These are phyloP conservation scores for Cutaneotrichosporon sp. DNA, from an alignment of 1,284 basidiomycete genomes.

Conservation along the genomic window DNA sequence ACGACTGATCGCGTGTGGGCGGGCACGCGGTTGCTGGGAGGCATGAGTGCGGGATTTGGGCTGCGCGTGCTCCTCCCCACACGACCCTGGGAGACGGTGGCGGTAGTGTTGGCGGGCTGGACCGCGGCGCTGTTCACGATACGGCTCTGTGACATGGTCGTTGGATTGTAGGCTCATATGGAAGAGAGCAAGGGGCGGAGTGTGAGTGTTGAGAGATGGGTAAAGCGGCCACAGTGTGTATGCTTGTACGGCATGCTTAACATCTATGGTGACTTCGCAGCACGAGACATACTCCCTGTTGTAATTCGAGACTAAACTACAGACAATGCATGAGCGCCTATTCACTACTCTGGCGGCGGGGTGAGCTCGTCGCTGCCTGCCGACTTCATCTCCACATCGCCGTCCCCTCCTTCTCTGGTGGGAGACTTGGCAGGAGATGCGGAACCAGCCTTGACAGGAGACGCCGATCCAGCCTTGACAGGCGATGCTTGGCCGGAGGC, in stretches of 20 bases:
- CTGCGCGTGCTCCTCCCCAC: slow-evolving; percentile 51
- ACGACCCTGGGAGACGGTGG: slow-evolving; percentile 65
- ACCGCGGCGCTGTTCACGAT: slow-evolving; percentile 53
- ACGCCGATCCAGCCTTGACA: neutral
- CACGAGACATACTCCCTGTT: no score
- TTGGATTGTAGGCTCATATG: neutral
- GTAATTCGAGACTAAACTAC: neutral
- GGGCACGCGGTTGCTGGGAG: slow-evolving; percentile 73
- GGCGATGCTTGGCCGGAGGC: no score
- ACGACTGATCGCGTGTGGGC: slow-evolving; percentile 72
- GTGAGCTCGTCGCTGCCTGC: neutral
- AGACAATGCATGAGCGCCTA: neutral
- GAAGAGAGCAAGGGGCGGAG: no score
- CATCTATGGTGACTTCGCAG: no score
- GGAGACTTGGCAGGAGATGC: neutral
- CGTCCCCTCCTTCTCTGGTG: neutral
- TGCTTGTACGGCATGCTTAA: no score
- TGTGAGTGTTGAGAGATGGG: no score
- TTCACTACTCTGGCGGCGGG: neutral
- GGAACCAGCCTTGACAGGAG: neutral
- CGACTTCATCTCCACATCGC: slow-evolving; percentile 3
- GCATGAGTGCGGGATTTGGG: slow-evolving; percentile 72
- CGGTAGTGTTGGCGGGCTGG: slow-evolving; percentile 75
- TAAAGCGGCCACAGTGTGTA: no score
- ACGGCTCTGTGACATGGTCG: neutral